A percentile compares a stretch with the other conserved stretches of the same genome.
These are phyloP conservation scores for Cystobasidium sp. DNA, from an alignment of 1,284 basidiomycete species.

Conservation along the genomic window DNA sequence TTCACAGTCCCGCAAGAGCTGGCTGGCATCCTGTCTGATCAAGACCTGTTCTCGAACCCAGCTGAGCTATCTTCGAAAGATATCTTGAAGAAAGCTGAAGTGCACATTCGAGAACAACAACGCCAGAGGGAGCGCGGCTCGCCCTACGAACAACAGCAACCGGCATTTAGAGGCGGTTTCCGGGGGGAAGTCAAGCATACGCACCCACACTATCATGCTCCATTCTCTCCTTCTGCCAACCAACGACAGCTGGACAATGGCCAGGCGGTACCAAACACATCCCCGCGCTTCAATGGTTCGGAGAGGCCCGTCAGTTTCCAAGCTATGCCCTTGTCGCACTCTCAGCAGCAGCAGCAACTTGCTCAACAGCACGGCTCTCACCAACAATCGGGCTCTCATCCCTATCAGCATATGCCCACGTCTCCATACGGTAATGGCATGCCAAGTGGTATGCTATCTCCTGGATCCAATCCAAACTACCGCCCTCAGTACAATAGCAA, in stretches of 20 bases:
- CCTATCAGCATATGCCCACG: constrained; percentile 7
- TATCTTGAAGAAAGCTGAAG: constrained; percentile 48
- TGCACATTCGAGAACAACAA: constrained; percentile 28
- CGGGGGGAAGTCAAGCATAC: constrained; percentile 41
- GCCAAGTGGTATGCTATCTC: constrained; percentile 20
- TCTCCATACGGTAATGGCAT: neutral
- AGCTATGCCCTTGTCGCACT: constrained; percentile 16
- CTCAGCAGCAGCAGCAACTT: constrained; percentile 16
- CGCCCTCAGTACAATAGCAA: constrained; percentile 2
- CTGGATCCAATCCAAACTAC: neutral
- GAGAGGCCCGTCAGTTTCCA: constrained; percentile 42
- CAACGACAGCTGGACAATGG: neutral
- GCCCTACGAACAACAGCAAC: neutral
- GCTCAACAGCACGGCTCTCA: constrained; percentile 3
- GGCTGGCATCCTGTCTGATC: constrained; percentile 76
- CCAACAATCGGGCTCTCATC: constrained; percentile 21
- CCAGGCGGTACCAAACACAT: neutral
- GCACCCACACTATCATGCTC: constrained; percentile 35
- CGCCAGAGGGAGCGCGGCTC: constrained; percentile 14
- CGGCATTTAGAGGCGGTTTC: constrained; percentile 1
- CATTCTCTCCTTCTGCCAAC: constrained; percentile 27
- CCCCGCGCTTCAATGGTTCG: neutral
- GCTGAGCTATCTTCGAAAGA: constrained; percentile 52
- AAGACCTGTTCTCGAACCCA: constrained; percentile 70
- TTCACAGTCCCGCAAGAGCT: constrained; percentile 74